These are phyloP conservation scores for Proliferodiscus dingleyae DNA, from an alignment of 2,329 filamentous ascomycete species.

Conservation along the genomic window DNA sequence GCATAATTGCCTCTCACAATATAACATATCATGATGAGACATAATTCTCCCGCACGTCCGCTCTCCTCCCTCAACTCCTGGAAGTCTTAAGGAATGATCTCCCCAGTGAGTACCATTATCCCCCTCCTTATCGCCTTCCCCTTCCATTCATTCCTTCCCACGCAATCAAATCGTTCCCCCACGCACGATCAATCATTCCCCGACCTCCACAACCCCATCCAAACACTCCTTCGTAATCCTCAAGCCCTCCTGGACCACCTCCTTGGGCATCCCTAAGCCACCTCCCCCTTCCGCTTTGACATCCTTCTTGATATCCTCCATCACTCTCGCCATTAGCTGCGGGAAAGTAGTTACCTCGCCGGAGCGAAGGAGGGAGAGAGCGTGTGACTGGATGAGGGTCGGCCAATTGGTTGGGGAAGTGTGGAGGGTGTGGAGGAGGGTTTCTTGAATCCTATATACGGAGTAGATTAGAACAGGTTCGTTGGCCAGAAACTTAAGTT, in stretches of 20 bases:
- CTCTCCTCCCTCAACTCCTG: no score
- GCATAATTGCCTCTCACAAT: no score
- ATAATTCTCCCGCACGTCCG: no score
- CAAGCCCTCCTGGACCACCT: constrained; percentile 59
- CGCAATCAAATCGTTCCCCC: no score
- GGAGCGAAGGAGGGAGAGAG: constrained; percentile 54
- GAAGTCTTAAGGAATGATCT: no score
- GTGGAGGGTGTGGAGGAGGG: constrained; percentile 57
- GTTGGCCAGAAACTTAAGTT: no score
- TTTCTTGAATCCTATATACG: constrained; percentile 59
- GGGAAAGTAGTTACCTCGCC: constrained; percentile 58
- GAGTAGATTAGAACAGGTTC: no score
- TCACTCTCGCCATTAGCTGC: constrained; percentile 53
- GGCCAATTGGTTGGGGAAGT: constrained; percentile 59
- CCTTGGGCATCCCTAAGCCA: constrained; percentile 52
- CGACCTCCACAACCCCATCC: constrained; percentile 37
- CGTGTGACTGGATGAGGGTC: constrained; percentile 54
- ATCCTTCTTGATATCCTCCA: constrained; percentile 49
- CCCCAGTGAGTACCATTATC: no score
- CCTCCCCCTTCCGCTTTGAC: constrained; percentile 8
- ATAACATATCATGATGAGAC: no score
- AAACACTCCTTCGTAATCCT: constrained; percentile 54
- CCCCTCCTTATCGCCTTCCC: no score
- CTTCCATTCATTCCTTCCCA: no score
- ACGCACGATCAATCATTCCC: constrained; percentile 1